Evolutionary conservation across 2,329 filamentous ascomycete genomes (phyloP).

Genomic region (Pestalotiopsis fici): DNA sequence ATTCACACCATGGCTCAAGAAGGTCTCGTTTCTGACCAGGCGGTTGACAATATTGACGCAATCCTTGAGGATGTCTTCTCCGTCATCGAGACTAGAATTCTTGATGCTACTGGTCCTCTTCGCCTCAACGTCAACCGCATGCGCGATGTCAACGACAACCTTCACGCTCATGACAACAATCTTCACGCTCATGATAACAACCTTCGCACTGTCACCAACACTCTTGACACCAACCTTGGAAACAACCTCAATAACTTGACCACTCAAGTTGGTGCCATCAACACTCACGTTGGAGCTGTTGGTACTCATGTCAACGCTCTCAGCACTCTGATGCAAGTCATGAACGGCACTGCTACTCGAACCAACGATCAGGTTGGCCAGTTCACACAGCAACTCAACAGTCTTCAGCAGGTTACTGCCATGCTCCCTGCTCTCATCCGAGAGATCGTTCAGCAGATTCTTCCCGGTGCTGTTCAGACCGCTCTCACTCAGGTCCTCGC

Average conservation of each 20-base stretch:
- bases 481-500: conserved; percentile 18
- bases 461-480: conserved; percentile 13
- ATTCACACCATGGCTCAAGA: conserved; percentile 39
- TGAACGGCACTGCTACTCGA: conserved; percentile 22
- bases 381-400: conserved; percentile 15
- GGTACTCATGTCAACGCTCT: conserved; percentile 24
- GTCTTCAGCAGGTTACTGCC: conserved; percentile 25
- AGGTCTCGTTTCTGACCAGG: conserved; percentile 14
- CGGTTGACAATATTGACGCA: conserved; percentile 17
- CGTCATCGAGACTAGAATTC: conserved; percentile 22
- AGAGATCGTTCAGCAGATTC: conserved; percentile 12
- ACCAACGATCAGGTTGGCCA: conserved; percentile 5
- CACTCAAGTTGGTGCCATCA: conserved; percentile 25
- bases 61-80: conserved; percentile 23
- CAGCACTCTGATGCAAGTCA: conserved; percentile 22
- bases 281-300: conserved; percentile 21
- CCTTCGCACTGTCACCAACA: not conserved
- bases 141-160: not conserved
- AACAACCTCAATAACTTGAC: conserved; percentile 8
- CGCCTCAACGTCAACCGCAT: conserved; percentile 11
- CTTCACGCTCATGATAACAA: too few relatives aligned
- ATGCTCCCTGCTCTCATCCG: conserved; percentile 26
- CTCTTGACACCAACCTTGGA: too few relatives aligned
- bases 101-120: conserved; percentile 15
- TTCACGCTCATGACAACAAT: not conserved